Percentiles rank a stretch among this genome's conserved stretches.
These are phyloP conservation scores for Sequoiadendron giganteum DNA, from an alignment of 75 land plant genomes.

Conservation along the genomic window DNA sequence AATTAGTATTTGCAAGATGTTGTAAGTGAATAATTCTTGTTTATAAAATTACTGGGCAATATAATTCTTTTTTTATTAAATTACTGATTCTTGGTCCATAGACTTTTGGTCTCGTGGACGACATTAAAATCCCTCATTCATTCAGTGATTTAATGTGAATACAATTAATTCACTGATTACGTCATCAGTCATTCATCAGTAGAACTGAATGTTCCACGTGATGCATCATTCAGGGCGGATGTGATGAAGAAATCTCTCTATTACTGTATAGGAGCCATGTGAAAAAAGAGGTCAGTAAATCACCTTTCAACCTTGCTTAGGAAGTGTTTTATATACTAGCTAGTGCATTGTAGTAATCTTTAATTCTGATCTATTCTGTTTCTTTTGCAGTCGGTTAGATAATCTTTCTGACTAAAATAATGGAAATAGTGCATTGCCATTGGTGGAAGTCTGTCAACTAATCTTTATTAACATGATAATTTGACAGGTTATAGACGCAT, in stretches of 20 bases:
- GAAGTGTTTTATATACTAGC: background rate
- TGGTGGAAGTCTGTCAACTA: background rate
- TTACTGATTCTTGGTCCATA: too few species aligned
- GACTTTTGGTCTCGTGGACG: too few species aligned
- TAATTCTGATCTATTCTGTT: background rate
- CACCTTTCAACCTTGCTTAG: background rate
- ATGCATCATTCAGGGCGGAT: slow-evolving; percentile 71
- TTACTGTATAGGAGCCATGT: slow-evolving; percentile 64
- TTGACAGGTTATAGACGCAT: slow-evolving; percentile 43
- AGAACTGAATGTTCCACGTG: background rate
- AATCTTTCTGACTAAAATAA: background rate
- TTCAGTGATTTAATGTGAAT: background rate
- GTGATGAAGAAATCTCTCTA: slow-evolving; percentile 87
- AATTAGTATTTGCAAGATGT: too few species aligned
- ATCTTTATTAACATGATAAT: background rate
- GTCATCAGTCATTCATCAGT: background rate
- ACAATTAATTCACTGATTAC: background rate
- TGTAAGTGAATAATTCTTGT: background rate
- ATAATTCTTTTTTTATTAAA: too few species aligned
- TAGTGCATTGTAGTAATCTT: background rate
- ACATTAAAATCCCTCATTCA: too few species aligned
- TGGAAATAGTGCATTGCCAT: background rate
- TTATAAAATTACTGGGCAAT: background rate
- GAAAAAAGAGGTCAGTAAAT: slow-evolving; percentile 33
- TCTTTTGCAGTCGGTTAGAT: background rate